These are phyloP conservation scores for Thielaviopsis punctulata DNA, from an alignment of 2,329 filamentous ascomycete genomes.

Conservation along the genomic window DNA sequence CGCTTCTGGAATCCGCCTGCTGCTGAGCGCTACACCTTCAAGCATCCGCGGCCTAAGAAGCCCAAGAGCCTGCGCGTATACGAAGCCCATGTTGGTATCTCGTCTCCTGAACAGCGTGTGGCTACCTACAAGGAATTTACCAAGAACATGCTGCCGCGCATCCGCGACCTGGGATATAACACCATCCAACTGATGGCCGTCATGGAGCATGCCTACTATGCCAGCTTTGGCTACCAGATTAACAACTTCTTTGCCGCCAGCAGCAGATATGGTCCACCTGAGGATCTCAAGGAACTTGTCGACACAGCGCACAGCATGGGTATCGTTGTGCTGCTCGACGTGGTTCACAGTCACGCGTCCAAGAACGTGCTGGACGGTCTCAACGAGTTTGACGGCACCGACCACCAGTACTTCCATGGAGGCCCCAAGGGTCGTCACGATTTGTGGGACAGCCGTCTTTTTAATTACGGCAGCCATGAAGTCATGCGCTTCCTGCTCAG, in stretches of 20 bases:
- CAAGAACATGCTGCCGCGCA: constrained; percentile 74
- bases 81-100: constrained; percentile 97
- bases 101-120: constrained; percentile 73
- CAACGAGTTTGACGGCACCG: constrained; percentile 89
- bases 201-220: constrained; percentile 99
- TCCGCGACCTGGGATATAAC: constrained; percentile 84
- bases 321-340: constrained; percentile 78
- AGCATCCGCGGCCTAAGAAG: constrained; percentile 66
- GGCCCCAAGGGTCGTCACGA: constrained; percentile 76
- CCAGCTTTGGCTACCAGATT: constrained; percentile 95
- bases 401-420: constrained; percentile 89
- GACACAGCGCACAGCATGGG: constrained; percentile 88
- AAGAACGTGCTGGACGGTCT: constrained; percentile 93
- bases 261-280: constrained; percentile 82
- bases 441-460: constrained; percentile 87
- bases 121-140: constrained; percentile 98
- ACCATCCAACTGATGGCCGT: constrained; percentile 97
- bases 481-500: constrained; percentile 90
- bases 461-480: constrained; percentile 93
- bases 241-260: constrained; percentile 98
- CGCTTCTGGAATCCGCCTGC: constrained; percentile 90
- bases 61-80: constrained; percentile 81
- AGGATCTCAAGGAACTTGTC: constrained; percentile 91
- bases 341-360: constrained; percentile 93
- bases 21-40: constrained; percentile 64